Evolutionary conservation across 805 yeast species (phyloP), one percentile per base, ranked within the genome.

Genomic region (Babjeviella inositovora): DNA sequence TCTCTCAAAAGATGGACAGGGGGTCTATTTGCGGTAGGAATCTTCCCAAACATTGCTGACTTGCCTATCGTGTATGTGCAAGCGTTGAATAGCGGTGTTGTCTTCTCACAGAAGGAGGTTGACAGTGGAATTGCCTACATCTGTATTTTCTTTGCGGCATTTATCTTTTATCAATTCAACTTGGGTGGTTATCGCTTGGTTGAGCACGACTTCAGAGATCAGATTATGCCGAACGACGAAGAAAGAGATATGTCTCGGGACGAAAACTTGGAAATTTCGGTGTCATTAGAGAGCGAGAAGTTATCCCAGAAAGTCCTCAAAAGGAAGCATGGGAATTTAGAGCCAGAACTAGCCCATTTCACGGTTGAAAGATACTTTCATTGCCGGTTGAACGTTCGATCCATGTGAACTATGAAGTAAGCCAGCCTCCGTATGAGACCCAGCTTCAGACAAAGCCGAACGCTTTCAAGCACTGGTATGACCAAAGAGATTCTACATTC

Each of bases 61-160:
- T 54, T 81, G 26, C 93, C 94, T 1, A 76, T 81, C 33, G 93
- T 93, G 0, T 82, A 81, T 34, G 43, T 72, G 17, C 81, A 73
- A 37, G 74, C 87, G 3, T 49, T 81, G 38, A 72, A 77, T 14
- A 58, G 64, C 9, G 70, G 82, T 1, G 53, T 66, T 2, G 51
- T 61, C 5, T 72, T 84, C 35, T 52, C 72, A 0, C 36, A 53
- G 9, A 62, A 45, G 4, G 70, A 77, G 30, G 81, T 80, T 17
- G 58, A 67, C 25, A 62, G 62, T 34, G 96, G 95, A 13, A 74
- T 76, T 13, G 90, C 95, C 1, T 80, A 76, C 45, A 74, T 79
- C 11, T 74, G 84, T 37, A 72, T 84, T 16, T 77, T 75, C 35
- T 53, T 74, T 21, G 74, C 81, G 3, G 58, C 74, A 2, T 81